Conservation (phyloP, 345 rosid genomes). For the Pugionium cornutum region DNA sequence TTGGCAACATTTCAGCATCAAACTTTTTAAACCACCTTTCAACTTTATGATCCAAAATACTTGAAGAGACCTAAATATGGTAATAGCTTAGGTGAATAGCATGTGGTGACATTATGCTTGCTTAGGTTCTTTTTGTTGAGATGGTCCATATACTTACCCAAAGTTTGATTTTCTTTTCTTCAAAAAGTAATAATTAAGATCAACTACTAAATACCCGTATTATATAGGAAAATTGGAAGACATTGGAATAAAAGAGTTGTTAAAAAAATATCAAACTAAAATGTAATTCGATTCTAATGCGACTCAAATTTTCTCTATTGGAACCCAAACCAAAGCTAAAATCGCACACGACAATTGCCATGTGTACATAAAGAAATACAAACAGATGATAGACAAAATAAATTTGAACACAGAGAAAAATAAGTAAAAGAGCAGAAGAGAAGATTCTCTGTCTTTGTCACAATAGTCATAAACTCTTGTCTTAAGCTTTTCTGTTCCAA, state of each 20-base stretch:
- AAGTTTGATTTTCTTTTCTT: conserved; percentile 8
- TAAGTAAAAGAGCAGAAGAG: conserved; percentile 21
- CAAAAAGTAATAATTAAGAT: neutral
- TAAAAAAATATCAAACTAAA: too few species aligned
- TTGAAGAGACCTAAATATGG: conserved; percentile 32
- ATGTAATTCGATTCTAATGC: conserved; percentile 5
- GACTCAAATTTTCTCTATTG: conserved; percentile 14
- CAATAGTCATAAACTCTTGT: conserved; percentile 42
- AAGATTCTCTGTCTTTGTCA: conserved; percentile 59
- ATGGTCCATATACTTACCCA: conserved; percentile 37
- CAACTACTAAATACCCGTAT: neutral
- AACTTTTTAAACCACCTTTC: conserved; percentile 21
- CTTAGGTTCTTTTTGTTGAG: conserved; percentile 31
- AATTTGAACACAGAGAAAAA: neutral
- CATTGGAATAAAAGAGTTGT: neutral
- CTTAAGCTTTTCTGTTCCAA: conserved; percentile 31
- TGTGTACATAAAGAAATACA: conserved; percentile 15
- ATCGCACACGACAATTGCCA: conserved; percentile 23
- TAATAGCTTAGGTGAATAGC: conserved; percentile 41
- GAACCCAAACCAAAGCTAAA: too few species aligned
- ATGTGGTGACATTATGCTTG: conserved; percentile 41
- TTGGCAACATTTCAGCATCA: conserved; percentile 36
- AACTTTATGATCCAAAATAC: conserved; percentile 25
- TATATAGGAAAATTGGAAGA: neutral
- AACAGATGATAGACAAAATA: conserved; percentile 8